phyloP scores from a whole-genome alignment of 345 rosid genomes.

The Euclidium syriacum region DNA sequence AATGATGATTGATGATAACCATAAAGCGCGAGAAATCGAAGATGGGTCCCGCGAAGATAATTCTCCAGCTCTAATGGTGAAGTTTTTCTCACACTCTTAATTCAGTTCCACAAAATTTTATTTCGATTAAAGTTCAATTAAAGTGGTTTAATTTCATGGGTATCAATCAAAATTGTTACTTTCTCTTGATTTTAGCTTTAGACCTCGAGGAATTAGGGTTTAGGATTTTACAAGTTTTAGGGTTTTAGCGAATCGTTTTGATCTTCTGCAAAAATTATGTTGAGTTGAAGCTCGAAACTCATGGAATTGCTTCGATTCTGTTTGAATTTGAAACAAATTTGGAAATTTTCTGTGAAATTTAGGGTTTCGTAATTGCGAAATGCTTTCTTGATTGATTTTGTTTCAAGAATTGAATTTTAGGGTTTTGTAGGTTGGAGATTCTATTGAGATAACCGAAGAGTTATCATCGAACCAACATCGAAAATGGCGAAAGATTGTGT shows the following conservation, averaged over 20 bases:
- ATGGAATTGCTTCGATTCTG: background rate
- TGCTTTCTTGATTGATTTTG: no score
- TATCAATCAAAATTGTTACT: background rate
- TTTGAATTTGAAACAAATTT: background rate
- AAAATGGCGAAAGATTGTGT: constrained; percentile 28
- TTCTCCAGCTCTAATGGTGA: constrained; percentile 25
- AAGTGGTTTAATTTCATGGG: background rate
- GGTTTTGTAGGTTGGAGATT: constrained; percentile 38
- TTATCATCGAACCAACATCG: constrained; percentile 25
- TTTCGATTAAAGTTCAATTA: background rate
- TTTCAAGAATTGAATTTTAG: no score
- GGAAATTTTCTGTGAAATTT: background rate
- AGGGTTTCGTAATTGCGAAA: background rate
- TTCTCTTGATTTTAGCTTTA: background rate
- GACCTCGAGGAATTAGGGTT: background rate
- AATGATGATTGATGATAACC: background rate
- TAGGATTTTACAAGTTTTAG: background rate
- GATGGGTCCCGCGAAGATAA: constrained; percentile 5
- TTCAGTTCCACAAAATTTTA: background rate
- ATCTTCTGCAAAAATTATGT: background rate
- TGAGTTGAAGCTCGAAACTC: background rate
- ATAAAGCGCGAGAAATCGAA: background rate
- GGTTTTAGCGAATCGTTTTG: constrained; percentile 5
- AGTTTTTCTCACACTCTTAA: background rate
- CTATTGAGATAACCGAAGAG: constrained; percentile 64